Conservation (phyloP, 306 rosid genomes). For the Coriaria nepalensis region DNA sequence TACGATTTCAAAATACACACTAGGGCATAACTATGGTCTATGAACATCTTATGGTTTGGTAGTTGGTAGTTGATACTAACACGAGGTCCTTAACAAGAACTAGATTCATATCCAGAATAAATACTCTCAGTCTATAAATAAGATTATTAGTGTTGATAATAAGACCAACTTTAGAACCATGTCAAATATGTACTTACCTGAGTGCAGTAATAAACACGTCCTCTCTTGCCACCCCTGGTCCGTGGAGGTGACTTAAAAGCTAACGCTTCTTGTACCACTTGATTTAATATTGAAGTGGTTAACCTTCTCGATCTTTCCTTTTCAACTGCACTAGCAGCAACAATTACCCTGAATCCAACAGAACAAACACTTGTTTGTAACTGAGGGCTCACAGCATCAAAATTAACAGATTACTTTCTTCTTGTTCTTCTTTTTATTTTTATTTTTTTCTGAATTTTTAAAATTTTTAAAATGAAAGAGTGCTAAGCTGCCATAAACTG, state of each 20-base stretch:
- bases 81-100: too few species aligned
- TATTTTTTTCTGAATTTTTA: too few species aligned
- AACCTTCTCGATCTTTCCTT: conserved; percentile 93
- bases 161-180: not conserved
- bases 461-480: too few species aligned
- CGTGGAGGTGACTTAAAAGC: conserved; percentile 94
- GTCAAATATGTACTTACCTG: conserved; percentile 44
- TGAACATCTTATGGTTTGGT: too few species aligned
- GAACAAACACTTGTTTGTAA: conserved; percentile 3
- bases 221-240: conserved; percentile 83
- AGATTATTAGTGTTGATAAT: not conserved
- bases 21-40: too few species aligned
- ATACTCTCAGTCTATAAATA: not conserved
- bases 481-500: too few species aligned
- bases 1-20: too few species aligned
- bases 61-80: too few species aligned
- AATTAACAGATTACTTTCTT: too few species aligned
- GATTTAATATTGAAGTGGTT: conserved; percentile 73
- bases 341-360: conserved; percentile 55
- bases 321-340: conserved; percentile 77
- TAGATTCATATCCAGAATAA: too few species aligned
- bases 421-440: too few species aligned
- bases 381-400: too few species aligned
- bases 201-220: conserved; percentile 90
- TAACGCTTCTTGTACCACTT: conserved; percentile 73